Evolutionary conservation across 352 stramenopile genomes (phyloP).

Genomic region (Phytophthora chlamydospora): DNA sequence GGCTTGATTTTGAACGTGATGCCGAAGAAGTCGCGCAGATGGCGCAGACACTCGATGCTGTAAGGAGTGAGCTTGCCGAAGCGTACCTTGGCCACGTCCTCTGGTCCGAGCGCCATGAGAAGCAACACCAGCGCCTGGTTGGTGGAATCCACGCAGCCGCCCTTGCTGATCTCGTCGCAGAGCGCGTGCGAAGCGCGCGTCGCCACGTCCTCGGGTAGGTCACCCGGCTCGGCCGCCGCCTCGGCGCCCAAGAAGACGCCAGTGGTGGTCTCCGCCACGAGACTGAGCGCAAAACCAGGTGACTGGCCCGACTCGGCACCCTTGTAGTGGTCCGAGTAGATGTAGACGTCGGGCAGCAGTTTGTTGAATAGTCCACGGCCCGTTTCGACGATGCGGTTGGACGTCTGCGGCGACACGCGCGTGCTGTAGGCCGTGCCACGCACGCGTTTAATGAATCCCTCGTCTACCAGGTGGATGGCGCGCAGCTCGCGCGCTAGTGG

Average conservation of each 20-base stretch:
- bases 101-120: constrained; percentile 97
- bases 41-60: constrained; percentile 90
- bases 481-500: constrained; percentile 94
- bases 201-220: constrained; percentile 97
- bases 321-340: constrained; percentile 99
- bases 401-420: constrained; percentile 96
- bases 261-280: constrained; percentile 98
- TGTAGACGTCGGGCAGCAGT: constrained; percentile 99
- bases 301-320: constrained; percentile 87
- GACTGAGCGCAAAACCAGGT: constrained; percentile 92
- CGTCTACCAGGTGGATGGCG: constrained; percentile 95
- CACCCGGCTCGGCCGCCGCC: constrained; percentile 80
- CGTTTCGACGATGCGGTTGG: constrained; percentile 97
- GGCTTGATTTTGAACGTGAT: constrained; percentile 95
- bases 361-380: constrained; percentile 97
- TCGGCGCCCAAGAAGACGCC: constrained; percentile 95
- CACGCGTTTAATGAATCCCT: constrained; percentile 98
- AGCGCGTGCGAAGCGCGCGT: constrained; percentile 93
- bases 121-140: constrained; percentile 96
- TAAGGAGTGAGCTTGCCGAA: constrained; percentile 90
- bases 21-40: constrained; percentile 93
- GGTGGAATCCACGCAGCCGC: constrained; percentile 94
- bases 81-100: constrained; percentile 97
- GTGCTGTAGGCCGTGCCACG: constrained; percentile 96
- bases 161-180: constrained; percentile 96